phyloP scores from a whole-genome alignment of 1,284 basidiomycete genomes.

The Marasmius sp. region DNA sequence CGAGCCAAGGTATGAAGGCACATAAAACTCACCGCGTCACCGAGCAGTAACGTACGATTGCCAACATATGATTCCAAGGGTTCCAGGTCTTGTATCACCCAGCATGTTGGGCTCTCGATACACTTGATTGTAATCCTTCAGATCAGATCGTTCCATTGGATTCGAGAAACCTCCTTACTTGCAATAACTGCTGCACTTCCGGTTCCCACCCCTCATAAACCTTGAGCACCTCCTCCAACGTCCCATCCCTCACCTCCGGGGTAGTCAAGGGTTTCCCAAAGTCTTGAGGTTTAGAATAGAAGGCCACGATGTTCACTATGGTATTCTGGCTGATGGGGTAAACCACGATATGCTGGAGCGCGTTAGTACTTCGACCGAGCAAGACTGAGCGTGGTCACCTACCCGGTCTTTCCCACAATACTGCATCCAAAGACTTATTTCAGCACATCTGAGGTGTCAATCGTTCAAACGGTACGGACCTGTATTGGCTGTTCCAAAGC shows the following conservation, averaged over 20 bases:
- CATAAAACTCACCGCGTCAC: conserved; percentile 30
- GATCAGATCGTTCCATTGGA: conserved; percentile 24
- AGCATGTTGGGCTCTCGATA: conserved; percentile 11
- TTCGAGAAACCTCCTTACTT: conserved; percentile 27
- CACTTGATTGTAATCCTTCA: background rate
- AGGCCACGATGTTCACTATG: conserved; percentile 43
- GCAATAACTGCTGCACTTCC: conserved; percentile 37
- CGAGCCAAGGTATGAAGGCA: background rate
- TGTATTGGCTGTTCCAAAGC: conserved; percentile 31
- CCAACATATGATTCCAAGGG: conserved; percentile 28
- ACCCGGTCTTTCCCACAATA: conserved; percentile 43
- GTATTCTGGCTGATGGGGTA: conserved; percentile 43
- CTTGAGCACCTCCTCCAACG: conserved; percentile 28
- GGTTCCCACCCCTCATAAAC: conserved; percentile 41
- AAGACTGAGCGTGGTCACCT: background rate
- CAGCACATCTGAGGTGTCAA: background rate
- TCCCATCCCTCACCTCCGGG: conserved; percentile 33
- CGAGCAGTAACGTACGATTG: conserved; percentile 30
- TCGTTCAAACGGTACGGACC: conserved; percentile 27
- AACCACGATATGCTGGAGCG: conserved; percentile 38
- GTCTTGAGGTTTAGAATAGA: conserved; percentile 28
- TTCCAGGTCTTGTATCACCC: conserved; percentile 20
- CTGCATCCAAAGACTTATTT: conserved; percentile 22
- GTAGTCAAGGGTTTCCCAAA: conserved; percentile 36
- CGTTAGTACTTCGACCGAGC: background rate